Base-by-base conservation (phyloP, 371 early-diverging fungal genomes). In the Mortierella sp. region DNA sequence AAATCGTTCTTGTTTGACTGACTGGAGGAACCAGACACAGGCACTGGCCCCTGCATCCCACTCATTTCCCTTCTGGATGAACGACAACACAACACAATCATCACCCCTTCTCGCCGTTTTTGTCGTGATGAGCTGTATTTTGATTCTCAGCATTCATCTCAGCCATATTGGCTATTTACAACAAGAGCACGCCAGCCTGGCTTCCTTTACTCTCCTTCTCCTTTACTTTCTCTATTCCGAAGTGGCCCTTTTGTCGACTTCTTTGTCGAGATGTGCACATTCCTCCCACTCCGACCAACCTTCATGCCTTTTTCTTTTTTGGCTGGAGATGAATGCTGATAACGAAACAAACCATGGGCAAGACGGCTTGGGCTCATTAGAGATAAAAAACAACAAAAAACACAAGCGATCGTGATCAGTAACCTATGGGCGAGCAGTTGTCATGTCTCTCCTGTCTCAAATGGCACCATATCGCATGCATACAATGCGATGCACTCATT, bases 401-500 rank as follows among this genome's bases (percentile, higher is more conserved):
- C n/a, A 19, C 28, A 28, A 60, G n/a, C 3, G 63, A 50, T 55
- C 55, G n/a, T 55, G 55, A 42, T 42, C 68, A 68, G 44, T 38
- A 63, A 38, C 21, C 42, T 24, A 42, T 68, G 16, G 34, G 55
- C 55, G 24, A 24, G 5, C 24, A 4, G n/a, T 9, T 42, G 38
- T 38, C 11, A 3, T 24, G 5, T 24, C 9, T 42, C 68, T 24
- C 24, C 11, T 65, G 63, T 68, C 44, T 68, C 24, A 42, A 68
- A 68, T 73, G 73, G 63, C 75, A 63, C 63, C 34, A 75, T 63
- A 31, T 63, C 34, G 63, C 63, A 63, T 63, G 63, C 34, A 63
- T 75, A n/a, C 21, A n/a, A 42, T 55, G 52, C 73, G 54, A 34
- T 31, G 21, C 54, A 31, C 21, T 14, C 14, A 34, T n/a, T 28